These are phyloP conservation scores for Diospyros kaki DNA, from an alignment of 148 eudicot genomes.

Conservation along the genomic window DNA sequence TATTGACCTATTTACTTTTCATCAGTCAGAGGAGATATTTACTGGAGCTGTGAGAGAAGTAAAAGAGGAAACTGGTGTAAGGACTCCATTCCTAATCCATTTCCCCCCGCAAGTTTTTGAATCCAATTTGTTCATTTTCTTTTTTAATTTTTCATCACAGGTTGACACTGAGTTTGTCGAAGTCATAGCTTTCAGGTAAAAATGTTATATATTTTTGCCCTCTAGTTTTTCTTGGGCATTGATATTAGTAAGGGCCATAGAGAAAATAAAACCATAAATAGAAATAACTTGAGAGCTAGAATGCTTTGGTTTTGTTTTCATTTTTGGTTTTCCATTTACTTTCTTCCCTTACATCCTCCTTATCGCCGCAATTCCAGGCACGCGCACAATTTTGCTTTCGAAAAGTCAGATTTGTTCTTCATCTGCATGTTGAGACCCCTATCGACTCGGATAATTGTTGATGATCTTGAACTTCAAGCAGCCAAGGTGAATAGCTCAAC, in stretches of 20 bases:
- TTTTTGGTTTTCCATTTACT: neutral
- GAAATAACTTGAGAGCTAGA: no score
- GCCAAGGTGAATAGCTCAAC: constrained; percentile 54
- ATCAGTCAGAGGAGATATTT: constrained; percentile 76
- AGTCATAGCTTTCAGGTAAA: constrained; percentile 86
- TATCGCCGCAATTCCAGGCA: constrained; percentile 43
- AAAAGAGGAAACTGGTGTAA: constrained; percentile 91
- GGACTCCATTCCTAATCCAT: constrained; percentile 8
- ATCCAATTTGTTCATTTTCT: neutral
- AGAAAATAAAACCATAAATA: no score
- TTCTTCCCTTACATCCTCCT: neutral
- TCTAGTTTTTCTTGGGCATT: no score
- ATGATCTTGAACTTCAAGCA: constrained; percentile 72
- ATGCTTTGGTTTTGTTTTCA: neutral
- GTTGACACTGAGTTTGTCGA: constrained; percentile 78
- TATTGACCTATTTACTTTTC: constrained; percentile 4
- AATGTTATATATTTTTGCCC: neutral
- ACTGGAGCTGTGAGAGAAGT: constrained; percentile 90
- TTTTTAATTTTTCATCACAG: constrained; percentile 35
- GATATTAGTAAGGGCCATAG: no score
- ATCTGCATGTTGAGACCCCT: constrained; percentile 71
- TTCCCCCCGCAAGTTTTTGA: neutral
- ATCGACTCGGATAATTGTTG: constrained; percentile 56
- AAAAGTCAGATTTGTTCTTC: constrained; percentile 90
- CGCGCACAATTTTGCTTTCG: constrained; percentile 80